Percentiles rank a stretch among this genome's conserved stretches.
These are phyloP conservation scores for Penicillium sp. DNA, from an alignment of 2,329 filamentous ascomycete species.

Conservation along the genomic window DNA sequence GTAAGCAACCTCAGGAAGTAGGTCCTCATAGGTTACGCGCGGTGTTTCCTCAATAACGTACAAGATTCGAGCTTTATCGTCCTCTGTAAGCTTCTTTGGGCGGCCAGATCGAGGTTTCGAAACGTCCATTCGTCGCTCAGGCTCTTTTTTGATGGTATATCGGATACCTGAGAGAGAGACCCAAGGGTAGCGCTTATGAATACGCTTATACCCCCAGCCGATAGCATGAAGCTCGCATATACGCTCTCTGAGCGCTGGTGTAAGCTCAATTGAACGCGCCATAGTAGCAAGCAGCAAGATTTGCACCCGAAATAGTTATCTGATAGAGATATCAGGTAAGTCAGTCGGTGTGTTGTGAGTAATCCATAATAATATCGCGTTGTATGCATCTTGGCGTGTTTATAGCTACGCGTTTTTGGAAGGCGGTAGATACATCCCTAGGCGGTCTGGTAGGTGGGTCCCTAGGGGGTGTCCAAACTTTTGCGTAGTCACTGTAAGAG, in stretches of 20 bases:
- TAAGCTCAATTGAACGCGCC: background rate
- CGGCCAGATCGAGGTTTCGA: background rate
- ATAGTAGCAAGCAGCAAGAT: too few species aligned
- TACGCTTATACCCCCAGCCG: slow-evolving; percentile 6
- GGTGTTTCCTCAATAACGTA: background rate
- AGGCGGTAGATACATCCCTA: too few species aligned
- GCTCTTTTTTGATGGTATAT: slow-evolving; percentile 5
- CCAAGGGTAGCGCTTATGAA: slow-evolving; percentile 2
- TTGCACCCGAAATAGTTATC: too few species aligned
- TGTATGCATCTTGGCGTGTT: too few species aligned
- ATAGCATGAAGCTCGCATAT: slow-evolving; percentile 3
- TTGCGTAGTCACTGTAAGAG: too few species aligned
- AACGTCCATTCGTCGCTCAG: background rate
- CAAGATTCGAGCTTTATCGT: background rate
- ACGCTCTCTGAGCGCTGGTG: slow-evolving; percentile 4
- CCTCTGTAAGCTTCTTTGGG: slow-evolving; percentile 2
- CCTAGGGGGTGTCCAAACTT: too few species aligned
- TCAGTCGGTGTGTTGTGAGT: too few species aligned
- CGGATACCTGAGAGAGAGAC: slow-evolving; percentile 4
- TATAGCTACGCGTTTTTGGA: too few species aligned
- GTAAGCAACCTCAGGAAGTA: background rate
- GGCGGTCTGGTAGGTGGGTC: too few species aligned
- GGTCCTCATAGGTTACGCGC: background rate
- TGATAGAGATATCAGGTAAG: too few species aligned
- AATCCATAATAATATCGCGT: too few species aligned